Conservation (phyloP, 306 rosid genomes). For the Dryas octopetala region DNA sequence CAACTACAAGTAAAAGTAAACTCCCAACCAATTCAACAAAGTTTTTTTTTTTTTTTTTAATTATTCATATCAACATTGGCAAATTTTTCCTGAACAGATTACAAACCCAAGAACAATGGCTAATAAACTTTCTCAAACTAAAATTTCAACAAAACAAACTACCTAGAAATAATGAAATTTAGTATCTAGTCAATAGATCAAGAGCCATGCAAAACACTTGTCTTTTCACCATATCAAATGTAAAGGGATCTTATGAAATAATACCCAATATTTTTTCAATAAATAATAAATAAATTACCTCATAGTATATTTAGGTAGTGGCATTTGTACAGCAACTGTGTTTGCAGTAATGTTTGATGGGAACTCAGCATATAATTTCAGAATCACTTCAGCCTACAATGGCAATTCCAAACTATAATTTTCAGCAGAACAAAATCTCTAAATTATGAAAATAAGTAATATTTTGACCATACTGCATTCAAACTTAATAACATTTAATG, state of each 20-base stretch:
- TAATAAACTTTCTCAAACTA: background rate
- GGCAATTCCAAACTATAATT: constrained; percentile 5
- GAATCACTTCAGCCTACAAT: constrained; percentile 70
- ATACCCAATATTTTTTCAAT: constrained; percentile 28
- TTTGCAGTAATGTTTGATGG: constrained; percentile 74
- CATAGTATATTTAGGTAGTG: constrained; percentile 65
- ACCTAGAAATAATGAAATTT: background rate
- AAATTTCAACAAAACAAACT: background rate
- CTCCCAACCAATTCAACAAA: no score
- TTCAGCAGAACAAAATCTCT: background rate
- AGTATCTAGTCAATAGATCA: background rate
- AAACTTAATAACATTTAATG: no score
- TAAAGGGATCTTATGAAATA: constrained; percentile 13
- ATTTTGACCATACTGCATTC: no score
- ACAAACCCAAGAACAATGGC: background rate
- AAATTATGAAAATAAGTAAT: background rate
- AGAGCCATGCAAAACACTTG: constrained; percentile 2
- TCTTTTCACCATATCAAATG: constrained; percentile 19
- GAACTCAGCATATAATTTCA: constrained; percentile 71
- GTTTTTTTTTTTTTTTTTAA: background rate
- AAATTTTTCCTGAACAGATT: background rate
- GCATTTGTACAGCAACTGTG: constrained; percentile 72
- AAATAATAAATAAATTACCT: constrained; percentile 21
- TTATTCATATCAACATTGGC: background rate
- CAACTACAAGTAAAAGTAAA: no score